Evolutionary conservation across 345 rosid species (phyloP).

Genomic region (Euclidium syriacum): DNA sequence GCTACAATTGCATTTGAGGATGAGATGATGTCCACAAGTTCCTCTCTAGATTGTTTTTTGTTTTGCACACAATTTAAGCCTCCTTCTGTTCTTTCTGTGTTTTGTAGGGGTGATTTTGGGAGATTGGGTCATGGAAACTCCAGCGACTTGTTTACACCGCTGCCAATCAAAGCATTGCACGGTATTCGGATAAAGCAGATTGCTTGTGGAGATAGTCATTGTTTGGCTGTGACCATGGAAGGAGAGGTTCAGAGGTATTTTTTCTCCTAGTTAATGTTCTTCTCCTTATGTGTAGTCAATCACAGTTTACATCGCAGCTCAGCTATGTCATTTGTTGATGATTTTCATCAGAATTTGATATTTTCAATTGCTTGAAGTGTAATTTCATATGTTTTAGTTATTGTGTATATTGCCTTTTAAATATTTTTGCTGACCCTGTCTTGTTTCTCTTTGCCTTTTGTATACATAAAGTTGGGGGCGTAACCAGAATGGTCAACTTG

Average conservation of each 20-base stretch:
- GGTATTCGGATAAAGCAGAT: conserved; percentile 83
- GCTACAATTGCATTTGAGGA: not conserved
- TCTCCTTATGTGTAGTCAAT: not conserved
- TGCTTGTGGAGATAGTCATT: conserved; percentile 99
- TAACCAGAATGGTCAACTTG: conserved; percentile 99
- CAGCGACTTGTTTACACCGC: conserved; percentile 87
- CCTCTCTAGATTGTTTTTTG: not conserved
- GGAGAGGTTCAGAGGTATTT: conserved; percentile 87
- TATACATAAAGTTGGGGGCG: conserved; percentile 89
- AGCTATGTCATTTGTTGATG: not conserved
- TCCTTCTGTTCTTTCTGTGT: not conserved
- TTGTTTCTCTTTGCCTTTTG: not conserved
- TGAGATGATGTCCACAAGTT: not conserved
- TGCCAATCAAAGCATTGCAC: conserved; percentile 72
- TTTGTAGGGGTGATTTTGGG: conserved; percentile 95
- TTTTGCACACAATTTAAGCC: not conserved
- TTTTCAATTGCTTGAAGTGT: not conserved
- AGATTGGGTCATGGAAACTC: conserved; percentile 98
- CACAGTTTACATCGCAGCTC: not conserved
- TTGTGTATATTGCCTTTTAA: conserved; percentile 1
- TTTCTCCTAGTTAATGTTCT: not conserved
- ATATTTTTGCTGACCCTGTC: not conserved
- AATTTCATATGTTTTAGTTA: not conserved
- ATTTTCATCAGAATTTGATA: not conserved
- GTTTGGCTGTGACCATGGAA: conserved; percentile 86